phyloP scores from a whole-genome alignment of 139 green algal species.

The Picochlorum sp. region DNA sequence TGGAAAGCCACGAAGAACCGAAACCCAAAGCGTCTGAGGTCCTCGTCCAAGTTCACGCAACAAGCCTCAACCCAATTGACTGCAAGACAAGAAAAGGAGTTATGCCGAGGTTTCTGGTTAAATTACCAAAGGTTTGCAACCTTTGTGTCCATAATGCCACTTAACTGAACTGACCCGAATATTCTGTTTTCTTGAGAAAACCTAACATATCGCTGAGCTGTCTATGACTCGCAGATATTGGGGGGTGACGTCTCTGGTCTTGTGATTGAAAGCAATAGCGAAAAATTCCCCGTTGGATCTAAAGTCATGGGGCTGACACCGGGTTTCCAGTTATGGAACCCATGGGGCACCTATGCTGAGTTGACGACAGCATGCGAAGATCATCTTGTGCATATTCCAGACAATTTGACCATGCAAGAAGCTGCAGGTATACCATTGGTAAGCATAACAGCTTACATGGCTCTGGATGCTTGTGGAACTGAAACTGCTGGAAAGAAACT shows the following conservation, averaged over 20 bases:
- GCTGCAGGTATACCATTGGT: constrained; percentile 22
- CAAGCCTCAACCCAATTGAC: constrained; percentile 1
- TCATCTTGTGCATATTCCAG: constrained; percentile 8
- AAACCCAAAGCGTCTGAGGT: not conserved
- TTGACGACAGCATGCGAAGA: not conserved
- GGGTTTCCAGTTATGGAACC: not conserved
- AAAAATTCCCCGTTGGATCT: not conserved
- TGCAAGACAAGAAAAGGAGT: constrained; percentile 3
- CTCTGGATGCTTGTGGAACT: constrained; percentile 9
- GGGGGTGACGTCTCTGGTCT: not conserved
- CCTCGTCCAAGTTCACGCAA: not conserved
- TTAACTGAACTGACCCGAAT: no score
- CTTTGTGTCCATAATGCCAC: not conserved
- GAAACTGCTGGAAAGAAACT: constrained; percentile 19
- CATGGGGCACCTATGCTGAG: not conserved
- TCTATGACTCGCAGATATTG: not conserved
- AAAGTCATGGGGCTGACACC: not conserved
- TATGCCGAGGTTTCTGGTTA: constrained; percentile 1
- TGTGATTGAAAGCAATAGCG: constrained; percentile 2
- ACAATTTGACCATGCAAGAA: constrained; percentile 4
- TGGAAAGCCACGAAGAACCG: not conserved
- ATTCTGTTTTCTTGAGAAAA: not conserved
- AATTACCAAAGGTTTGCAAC: not conserved
- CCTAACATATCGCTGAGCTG: not conserved
- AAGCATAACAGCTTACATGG: constrained; percentile 26